phyloP scores from a whole-genome alignment of 2,329 filamentous ascomycete species.

The Fusarium redolens region DNA sequence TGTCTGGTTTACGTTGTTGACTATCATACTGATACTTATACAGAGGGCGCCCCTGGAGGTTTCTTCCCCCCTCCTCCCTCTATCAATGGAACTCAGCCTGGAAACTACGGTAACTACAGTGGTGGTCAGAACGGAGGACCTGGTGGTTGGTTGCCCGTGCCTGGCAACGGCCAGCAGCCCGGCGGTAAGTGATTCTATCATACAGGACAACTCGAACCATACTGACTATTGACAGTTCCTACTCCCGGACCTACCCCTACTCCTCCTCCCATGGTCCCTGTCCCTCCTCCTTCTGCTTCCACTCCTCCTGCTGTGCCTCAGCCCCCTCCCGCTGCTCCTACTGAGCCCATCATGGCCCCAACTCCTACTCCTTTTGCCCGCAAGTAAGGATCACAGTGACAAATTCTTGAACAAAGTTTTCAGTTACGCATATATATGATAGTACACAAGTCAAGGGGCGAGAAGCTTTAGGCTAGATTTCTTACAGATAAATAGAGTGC shows the following conservation, averaged over 20 bases:
- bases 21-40: not conserved
- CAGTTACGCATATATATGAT: slow-evolving; percentile 17
- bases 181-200: slow-evolving; percentile 15
- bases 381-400: slow-evolving; percentile 1
- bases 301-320: slow-evolving; percentile 4
- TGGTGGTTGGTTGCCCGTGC: slow-evolving; percentile 20
- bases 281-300: not conserved
- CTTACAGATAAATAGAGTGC: slow-evolving; percentile 17
- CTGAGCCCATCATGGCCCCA: slow-evolving; percentile 6
- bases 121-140: not conserved
- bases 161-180: not conserved
- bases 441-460: not conserved
- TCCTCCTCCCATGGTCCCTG: slow-evolving; percentile 2
- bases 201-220: not conserved
- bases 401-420: not conserved
- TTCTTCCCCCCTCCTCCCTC: slow-evolving; percentile 2
- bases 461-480: slow-evolving; percentile 2
- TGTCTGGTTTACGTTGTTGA: not conserved
- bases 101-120: not conserved
- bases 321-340: slow-evolving; percentile 6
- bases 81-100: slow-evolving; percentile 22
- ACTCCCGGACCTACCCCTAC: not conserved
- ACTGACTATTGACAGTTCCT: slow-evolving; percentile 13
- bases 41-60: slow-evolving; percentile 9
- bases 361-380: slow-evolving; percentile 23